These are phyloP conservation scores for Guillardia theta DNA, from an alignment of 78 protist species.

Conservation along the genomic window DNA sequence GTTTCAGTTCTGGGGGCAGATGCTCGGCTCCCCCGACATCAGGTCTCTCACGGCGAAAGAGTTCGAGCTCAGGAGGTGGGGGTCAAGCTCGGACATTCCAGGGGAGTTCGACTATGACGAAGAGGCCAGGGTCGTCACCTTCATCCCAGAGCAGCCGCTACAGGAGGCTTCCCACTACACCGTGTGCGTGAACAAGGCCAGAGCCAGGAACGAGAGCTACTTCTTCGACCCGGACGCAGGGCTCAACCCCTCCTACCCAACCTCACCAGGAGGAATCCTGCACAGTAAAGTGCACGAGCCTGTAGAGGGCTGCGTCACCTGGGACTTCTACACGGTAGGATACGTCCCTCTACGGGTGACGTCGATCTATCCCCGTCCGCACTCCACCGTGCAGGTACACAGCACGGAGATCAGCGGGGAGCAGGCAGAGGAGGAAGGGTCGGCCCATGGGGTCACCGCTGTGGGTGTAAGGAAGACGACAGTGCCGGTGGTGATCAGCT, in stretches of 20 bases:
- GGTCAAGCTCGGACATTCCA: neutral
- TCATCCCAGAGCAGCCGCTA: neutral
- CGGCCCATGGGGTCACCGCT: too few species aligned
- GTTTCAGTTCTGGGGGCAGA: constrained; percentile 6
- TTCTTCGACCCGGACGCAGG: too few species aligned
- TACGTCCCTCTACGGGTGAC: neutral
- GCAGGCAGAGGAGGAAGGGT: too few species aligned
- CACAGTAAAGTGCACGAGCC: too few species aligned
- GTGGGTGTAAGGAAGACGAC: too few species aligned
- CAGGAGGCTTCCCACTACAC: neutral
- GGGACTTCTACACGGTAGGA: neutral
- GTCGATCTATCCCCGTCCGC: neutral
- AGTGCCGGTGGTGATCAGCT: neutral
- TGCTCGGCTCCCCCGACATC: neutral
- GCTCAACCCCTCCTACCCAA: too few species aligned
- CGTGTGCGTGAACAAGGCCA: too few species aligned
- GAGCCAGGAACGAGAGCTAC: too few species aligned
- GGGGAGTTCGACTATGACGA: neutral
- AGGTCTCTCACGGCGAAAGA: neutral
- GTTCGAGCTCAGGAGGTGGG: neutral
- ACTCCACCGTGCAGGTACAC: neutral
- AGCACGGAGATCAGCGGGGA: neutral
- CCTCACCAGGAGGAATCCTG: too few species aligned
- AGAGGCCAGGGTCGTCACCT: neutral
- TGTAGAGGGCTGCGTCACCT: neutral